Conservation (phyloP, 108 stramenopile species). For the Nitzschia sp. region DNA sequence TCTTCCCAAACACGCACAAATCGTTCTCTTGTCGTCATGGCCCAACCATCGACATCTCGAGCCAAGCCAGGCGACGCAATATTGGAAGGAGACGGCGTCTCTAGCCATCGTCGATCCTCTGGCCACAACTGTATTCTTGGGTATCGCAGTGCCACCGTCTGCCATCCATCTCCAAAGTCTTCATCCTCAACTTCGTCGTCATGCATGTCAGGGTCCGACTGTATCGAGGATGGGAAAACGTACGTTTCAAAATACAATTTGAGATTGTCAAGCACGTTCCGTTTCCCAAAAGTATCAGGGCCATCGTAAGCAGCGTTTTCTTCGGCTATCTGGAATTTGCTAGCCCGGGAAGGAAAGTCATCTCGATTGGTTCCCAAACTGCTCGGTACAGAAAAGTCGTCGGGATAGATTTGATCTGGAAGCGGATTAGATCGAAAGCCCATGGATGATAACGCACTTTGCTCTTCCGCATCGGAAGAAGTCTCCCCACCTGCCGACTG, state of each 20-base stretch:
- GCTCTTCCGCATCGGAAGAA: neutral
- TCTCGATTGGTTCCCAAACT: conserved; percentile 44
- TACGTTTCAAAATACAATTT: conserved; percentile 71
- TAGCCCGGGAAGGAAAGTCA: conserved; percentile 13
- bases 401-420: conserved; percentile 37
- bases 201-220: conserved; percentile 16
- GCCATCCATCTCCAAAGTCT: conserved; percentile 37
- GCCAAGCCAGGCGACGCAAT: neutral
- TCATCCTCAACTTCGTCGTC: conserved; percentile 17
- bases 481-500: neutral
- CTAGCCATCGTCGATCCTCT: conserved; percentile 34
- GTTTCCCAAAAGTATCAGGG: conserved; percentile 41
- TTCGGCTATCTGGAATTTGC: conserved; percentile 58
- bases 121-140: conserved; percentile 53
- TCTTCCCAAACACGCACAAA: conserved; percentile 79
- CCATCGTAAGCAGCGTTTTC: conserved; percentile 63
- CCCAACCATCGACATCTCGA: conserved; percentile 16
- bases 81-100: neutral
- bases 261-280: conserved; percentile 58
- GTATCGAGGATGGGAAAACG: conserved; percentile 53
- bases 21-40: conserved; percentile 44
- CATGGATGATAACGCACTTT: neutral
- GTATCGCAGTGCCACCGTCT: conserved; percentile 20
- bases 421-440: conserved; percentile 7
- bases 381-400: conserved; percentile 37